phyloP scores from a whole-genome alignment of 257 asterid genomes.

The Lycium ferocissimum region DNA sequence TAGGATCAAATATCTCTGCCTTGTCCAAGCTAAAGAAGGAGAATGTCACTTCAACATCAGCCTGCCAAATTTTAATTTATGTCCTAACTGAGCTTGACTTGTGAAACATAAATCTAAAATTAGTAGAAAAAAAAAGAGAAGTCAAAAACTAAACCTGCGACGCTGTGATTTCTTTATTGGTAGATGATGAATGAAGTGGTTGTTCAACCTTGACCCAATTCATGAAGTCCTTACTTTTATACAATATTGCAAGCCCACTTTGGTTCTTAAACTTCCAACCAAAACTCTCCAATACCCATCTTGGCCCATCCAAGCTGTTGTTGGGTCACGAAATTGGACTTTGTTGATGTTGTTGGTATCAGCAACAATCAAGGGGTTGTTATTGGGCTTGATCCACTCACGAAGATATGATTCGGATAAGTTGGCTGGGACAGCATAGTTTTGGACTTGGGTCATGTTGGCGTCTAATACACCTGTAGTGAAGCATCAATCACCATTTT shows the following conservation, averaged over 20 bases:
- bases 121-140: background rate
- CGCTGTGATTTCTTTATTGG: slow-evolving; percentile 32
- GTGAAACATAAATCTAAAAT: background rate
- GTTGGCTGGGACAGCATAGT: slow-evolving; percentile 66
- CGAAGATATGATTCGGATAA: slow-evolving; percentile 65
- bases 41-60: background rate
- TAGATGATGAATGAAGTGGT: slow-evolving; percentile 53
- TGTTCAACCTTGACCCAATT: slow-evolving; percentile 56
- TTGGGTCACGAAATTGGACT: slow-evolving; percentile 70
- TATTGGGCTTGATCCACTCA: slow-evolving; percentile 67
- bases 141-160: background rate
- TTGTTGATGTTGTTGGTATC: slow-evolving; percentile 43
- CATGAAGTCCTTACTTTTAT: slow-evolving; percentile 59
- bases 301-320: slow-evolving; percentile 73
- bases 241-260: slow-evolving; percentile 59
- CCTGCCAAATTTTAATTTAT: background rate
- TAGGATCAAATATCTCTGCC: background rate
- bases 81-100: background rate
- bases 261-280: slow-evolving; percentile 53
- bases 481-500: no score
- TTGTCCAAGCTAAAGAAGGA: background rate
- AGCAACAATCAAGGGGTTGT: slow-evolving; percentile 64
- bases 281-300: slow-evolving; percentile 65
- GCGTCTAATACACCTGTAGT: slow-evolving; percentile 56
- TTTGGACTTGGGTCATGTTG: slow-evolving; percentile 63